These are phyloP conservation scores for Garcia nutans DNA, from an alignment of 345 rosid genomes.

Conservation along the genomic window DNA sequence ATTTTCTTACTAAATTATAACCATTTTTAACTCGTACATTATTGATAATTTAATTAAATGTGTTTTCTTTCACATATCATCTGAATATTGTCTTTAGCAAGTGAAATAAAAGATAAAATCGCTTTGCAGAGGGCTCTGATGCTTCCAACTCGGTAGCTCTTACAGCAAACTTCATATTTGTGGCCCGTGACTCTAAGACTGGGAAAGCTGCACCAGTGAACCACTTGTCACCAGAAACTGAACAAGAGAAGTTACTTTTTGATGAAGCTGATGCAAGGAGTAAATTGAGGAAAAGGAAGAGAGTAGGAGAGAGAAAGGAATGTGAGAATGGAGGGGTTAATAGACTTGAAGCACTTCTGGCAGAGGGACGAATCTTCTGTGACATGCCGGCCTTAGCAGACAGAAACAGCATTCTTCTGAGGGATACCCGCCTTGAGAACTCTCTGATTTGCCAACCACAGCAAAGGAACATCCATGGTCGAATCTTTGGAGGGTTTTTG, in stretches of 20 bases:
- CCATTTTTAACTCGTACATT: neutral
- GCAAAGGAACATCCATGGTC: conserved; percentile 76
- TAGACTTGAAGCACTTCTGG: conserved; percentile 50
- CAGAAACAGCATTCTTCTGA: conserved; percentile 75
- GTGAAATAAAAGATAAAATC: neutral
- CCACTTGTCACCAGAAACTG: conserved; percentile 67
- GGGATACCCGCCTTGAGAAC: conserved; percentile 66
- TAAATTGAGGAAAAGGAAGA: conserved; percentile 57
- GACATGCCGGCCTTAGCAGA: conserved; percentile 87
- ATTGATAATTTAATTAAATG: neutral
- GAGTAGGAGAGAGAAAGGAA: conserved; percentile 50
- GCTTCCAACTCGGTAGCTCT: conserved; percentile 50
- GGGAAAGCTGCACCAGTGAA: conserved; percentile 76
- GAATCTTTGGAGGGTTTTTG: conserved; percentile 77
- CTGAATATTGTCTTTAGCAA: neutral
- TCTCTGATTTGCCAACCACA: conserved; percentile 85
- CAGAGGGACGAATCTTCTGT: conserved; percentile 76
- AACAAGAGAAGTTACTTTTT: conserved; percentile 52
- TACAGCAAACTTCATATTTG: conserved; percentile 75
- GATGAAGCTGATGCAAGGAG: conserved; percentile 78
- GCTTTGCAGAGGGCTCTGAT: conserved; percentile 44
- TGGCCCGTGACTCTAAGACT: conserved; percentile 78
- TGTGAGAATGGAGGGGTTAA: conserved; percentile 41
- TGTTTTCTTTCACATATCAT: neutral
- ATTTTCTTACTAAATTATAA: neutral